Conservation (phyloP, 805 yeast species). For the Pichia kluyveri region DNA sequence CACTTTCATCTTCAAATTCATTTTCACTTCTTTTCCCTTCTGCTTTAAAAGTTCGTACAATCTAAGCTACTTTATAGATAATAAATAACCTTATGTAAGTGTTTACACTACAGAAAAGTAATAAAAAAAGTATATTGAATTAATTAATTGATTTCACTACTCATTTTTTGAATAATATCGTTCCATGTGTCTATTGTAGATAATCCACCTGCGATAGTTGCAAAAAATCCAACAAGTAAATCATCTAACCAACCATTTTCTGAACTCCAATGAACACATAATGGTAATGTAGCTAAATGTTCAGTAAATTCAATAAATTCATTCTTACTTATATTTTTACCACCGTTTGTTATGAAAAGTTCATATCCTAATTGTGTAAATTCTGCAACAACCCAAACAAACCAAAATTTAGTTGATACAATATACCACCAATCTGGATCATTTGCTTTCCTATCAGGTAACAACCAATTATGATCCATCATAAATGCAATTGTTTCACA, state of each 20-base stretch:
- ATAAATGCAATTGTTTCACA: conserved; percentile 28
- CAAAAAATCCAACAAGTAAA: conserved; percentile 27
- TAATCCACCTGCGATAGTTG: conserved; percentile 20
- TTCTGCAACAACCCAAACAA: conserved; percentile 26
- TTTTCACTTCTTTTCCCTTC: no score
- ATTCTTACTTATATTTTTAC: conserved; percentile 11
- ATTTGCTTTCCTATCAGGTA: conserved; percentile 11
- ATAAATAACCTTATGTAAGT: no score
- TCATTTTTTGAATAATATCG: conserved; percentile 11
- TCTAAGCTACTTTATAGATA: no score
- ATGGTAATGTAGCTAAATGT: conserved; percentile 28
- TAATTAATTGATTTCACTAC: background rate
- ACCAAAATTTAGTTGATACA: conserved; percentile 27
- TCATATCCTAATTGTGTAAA: conserved; percentile 9
- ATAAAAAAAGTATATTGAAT: no score
- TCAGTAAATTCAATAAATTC: conserved; percentile 15
- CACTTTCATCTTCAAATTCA: no score
- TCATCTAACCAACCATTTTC: conserved; percentile 26
- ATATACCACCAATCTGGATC: conserved; percentile 22
- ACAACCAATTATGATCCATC: conserved; percentile 25
- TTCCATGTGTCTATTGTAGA: conserved; percentile 16
- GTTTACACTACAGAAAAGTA: no score
- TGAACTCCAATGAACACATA: conserved; percentile 31
- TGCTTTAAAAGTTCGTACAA: no score
- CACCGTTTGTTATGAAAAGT: background rate